Percentiles rank a stretch among this genome's conserved stretches.
These are phyloP conservation scores for Komagataea norvegica DNA, from an alignment of 1,139 yeast species.

Conservation along the genomic window DNA sequence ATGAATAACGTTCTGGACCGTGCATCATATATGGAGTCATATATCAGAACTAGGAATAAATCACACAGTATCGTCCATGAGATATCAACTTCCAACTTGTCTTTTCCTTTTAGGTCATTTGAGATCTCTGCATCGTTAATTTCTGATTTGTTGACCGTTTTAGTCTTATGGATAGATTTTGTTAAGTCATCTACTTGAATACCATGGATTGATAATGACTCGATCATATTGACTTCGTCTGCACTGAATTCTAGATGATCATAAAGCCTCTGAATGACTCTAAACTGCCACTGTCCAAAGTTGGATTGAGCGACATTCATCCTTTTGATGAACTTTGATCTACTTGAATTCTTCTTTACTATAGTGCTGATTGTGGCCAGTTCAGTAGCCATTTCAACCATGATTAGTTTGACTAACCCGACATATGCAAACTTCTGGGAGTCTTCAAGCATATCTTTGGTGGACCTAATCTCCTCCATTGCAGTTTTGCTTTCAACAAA, in stretches of 20 bases:
- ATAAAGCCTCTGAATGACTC: constrained; percentile 65
- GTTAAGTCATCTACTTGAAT: constrained; percentile 69
- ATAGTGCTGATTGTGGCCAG: constrained; percentile 58
- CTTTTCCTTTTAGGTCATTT: constrained; percentile 6
- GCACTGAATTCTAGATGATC: constrained; percentile 71
- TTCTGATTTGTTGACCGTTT: constrained; percentile 39
- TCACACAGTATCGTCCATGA: constrained; percentile 95
- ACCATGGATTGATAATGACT: constrained; percentile 79
- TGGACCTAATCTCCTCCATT: constrained; percentile 64
- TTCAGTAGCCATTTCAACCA: constrained; percentile 77
- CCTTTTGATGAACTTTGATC: constrained; percentile 48
- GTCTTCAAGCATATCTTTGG: constrained; percentile 77
- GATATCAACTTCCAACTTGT: constrained; percentile 58
- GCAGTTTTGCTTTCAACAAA: constrained; percentile 39
- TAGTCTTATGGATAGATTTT: constrained; percentile 46
- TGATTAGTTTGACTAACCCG: constrained; percentile 72
- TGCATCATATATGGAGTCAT: constrained; percentile 86
- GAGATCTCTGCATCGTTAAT: constrained; percentile 21
- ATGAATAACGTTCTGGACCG: constrained; percentile 76
- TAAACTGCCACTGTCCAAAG: constrained; percentile 81
- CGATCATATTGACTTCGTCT: constrained; percentile 85
- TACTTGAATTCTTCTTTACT: constrained; percentile 37
- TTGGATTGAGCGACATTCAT: constrained; percentile 72
- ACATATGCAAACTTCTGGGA: constrained; percentile 89
- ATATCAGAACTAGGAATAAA: constrained; percentile 68